These are phyloP conservation scores for Rhizopogon roseolus DNA, from an alignment of 768 basidiomycete genomes.

Conservation along the genomic window DNA sequence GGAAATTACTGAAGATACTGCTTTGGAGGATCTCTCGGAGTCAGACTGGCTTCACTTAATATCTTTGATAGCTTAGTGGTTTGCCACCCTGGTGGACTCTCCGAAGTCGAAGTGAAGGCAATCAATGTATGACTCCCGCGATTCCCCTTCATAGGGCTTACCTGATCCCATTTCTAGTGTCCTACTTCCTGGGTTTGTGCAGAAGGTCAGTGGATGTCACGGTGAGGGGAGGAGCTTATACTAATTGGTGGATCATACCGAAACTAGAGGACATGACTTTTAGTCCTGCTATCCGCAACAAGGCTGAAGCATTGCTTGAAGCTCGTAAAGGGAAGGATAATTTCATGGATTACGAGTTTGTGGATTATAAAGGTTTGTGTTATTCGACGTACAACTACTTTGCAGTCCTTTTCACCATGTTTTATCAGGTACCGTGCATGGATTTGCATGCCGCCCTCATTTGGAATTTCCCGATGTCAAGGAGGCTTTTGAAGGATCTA, in stretches of 20 bases:
- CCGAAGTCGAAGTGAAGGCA: conserved; percentile 26
- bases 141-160: background rate
- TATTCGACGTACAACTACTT: background rate
- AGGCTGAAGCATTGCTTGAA: conserved; percentile 26
- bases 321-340: conserved; percentile 22
- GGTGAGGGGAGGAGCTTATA: background rate
- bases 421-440: conserved; percentile 38
- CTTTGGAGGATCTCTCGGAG: conserved; percentile 30
- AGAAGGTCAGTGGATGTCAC: conserved; percentile 22
- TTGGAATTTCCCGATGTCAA: conserved; percentile 36
- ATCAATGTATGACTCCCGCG: conserved; percentile 18
- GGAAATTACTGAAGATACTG: conserved; percentile 26
- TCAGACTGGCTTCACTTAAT: conserved; percentile 24
- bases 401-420: conserved; percentile 1
- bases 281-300: conserved; percentile 16
- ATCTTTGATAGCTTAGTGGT: conserved; percentile 34
- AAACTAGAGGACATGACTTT: conserved; percentile 30
- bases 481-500: conserved; percentile 38
- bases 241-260: background rate
- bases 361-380: conserved; percentile 29
- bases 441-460: conserved; percentile 46
- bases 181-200: conserved; percentile 32
- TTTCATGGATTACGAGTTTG: conserved; percentile 31
- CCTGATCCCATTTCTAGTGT: conserved; percentile 7
- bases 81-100: conserved; percentile 34